Base-by-base conservation (phyloP, 2,329 filamentous ascomycete genomes). In the Alternaria viburni region DNA sequence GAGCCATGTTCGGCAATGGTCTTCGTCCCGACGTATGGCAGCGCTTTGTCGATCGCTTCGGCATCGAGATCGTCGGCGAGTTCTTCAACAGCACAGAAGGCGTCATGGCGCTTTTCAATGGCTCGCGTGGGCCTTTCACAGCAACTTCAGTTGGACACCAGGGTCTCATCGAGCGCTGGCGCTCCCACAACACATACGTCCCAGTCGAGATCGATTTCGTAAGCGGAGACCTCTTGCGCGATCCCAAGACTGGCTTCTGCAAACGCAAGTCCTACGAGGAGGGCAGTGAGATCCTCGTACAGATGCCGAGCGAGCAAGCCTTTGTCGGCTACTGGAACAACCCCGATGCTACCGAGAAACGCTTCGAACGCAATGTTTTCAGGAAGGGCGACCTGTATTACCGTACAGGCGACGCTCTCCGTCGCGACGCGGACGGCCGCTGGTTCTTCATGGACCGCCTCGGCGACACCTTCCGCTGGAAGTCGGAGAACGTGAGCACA, bases 61-160 rank as follows among this genome's bases (percentile, higher is more conserved):
- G 85, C 55, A 86, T 91, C 67, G 79, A 84, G 12, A 84, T 86
- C 26, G 87, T 94, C 2, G 83, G 82, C 64, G 91, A 94, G 77
- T 93, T 94, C 80, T 94, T 93, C 83, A 91, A 90, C 76, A 91
- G 89, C 61, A 92, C 90, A 1, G 91, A 94, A 78, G 90, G 91
- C 28, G 84, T 92, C 54, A 86, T 93, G 70, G 77, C 79, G 0
- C 80, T 93, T 10, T 78, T 88, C 59, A 91, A 91, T 71, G 77
- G 84, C 21, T 86, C 86, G 57, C 81, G 84, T 12, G 80, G 90
- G 2, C 87, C 89, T 23, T 93, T 88, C 74, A 83, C 86, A 5
- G 84, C 87, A 7, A 85, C 87, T 5, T 84, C 86, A 26, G 90
- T 94, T 3, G 91, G 91, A 1, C 90, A 93, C 70, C 90, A 93